Percentiles rank a stretch among this genome's conserved stretches.
phyloP scores from a whole-genome alignment of 164 flowering plant species.

The Brasenia schreberi region DNA sequence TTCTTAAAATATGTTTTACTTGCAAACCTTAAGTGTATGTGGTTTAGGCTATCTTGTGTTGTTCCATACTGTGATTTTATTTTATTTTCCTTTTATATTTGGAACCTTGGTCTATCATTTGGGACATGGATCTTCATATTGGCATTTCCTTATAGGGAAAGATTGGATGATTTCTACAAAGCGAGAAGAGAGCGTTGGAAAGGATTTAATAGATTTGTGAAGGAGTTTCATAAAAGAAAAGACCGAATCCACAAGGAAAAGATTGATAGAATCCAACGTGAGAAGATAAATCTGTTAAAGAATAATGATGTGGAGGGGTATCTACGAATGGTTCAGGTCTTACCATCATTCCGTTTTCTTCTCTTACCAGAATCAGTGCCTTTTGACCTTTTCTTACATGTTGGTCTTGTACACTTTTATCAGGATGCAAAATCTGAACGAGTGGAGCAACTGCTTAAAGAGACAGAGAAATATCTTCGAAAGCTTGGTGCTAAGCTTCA shows the following conservation, averaged over 20 bases:
- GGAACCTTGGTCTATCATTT: background rate
- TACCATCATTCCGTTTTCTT: background rate
- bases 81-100: background rate
- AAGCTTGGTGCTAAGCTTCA: constrained; percentile 84
- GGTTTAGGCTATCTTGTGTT: background rate
- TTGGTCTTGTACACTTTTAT: too few species aligned
- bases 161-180: constrained; percentile 79
- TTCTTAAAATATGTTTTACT: background rate
- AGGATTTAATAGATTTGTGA: constrained; percentile 78
- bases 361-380: background rate
- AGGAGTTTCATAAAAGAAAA: constrained; percentile 94
- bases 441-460: constrained; percentile 87
- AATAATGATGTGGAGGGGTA: constrained; percentile 99
- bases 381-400: constrained; percentile 1
- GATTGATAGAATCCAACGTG: constrained; percentile 97
- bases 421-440: constrained; percentile 99
- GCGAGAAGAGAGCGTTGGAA: constrained; percentile 85
- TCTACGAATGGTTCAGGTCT: constrained; percentile 97
- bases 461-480: constrained; percentile 95
- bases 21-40: background rate
- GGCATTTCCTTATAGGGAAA: constrained; percentile 43
- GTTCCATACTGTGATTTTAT: background rate
- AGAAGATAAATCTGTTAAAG: constrained; percentile 88
- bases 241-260: constrained; percentile 91
- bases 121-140: background rate